These are phyloP conservation scores for Castanea sativa DNA, from an alignment of 306 rosid species.

Conservation along the genomic window DNA sequence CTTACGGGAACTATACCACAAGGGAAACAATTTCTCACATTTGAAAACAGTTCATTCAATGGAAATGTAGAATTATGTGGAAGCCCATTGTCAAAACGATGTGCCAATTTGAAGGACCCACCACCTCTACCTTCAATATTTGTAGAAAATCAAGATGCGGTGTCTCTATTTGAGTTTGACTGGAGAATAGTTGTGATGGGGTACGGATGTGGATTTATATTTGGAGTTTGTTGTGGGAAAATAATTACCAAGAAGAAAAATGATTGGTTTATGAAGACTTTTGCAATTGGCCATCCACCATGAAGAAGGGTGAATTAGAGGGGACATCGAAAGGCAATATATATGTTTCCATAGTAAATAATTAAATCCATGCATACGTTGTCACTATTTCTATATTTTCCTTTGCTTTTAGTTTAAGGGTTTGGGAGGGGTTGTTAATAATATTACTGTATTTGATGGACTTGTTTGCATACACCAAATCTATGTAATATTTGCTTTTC, in stretches of 20 bases:
- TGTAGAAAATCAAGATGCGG: not conserved
- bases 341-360: too few species aligned
- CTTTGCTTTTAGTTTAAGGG: too few species aligned
- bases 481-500: too few species aligned
- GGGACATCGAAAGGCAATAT: not conserved
- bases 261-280: not conserved
- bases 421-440: too few species aligned
- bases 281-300: not conserved
- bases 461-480: too few species aligned
- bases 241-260: too few species aligned
- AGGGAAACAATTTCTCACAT: not conserved
- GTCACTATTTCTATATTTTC: too few species aligned
- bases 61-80: not conserved
- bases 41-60: not conserved
- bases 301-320: not conserved
- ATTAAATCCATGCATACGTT: too few species aligned
- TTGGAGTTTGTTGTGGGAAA: not conserved
- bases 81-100: not conserved
- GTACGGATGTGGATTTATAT: not conserved
- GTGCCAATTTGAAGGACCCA: not conserved
- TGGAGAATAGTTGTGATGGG: not conserved
- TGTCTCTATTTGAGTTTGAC: too few species aligned
- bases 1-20: not conserved
- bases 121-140: not conserved
- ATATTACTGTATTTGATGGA: too few species aligned